Evolutionary conservation across 2,329 filamentous ascomycete genomes (phyloP).

Genomic region (Herpotrichia juniperi): DNA sequence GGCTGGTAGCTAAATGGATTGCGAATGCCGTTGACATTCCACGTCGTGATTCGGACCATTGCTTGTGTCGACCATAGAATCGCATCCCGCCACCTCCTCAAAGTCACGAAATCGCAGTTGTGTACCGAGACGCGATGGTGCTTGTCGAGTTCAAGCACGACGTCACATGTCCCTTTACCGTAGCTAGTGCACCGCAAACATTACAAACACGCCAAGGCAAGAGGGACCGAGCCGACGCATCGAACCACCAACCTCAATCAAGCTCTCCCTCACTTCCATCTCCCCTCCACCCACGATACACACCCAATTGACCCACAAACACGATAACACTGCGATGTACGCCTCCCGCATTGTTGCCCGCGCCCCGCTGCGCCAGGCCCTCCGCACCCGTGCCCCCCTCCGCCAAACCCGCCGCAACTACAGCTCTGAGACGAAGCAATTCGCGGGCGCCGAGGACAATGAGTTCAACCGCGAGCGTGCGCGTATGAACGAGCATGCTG

Average conservation of each 20-base stretch:
- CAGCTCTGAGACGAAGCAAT: slow-evolving; percentile 65
- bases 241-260: slow-evolving; percentile 27
- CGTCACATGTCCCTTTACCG: slow-evolving; percentile 16
- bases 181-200: slow-evolving; percentile 18
- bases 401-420: slow-evolving; percentile 70
- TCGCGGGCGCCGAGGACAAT: slow-evolving; percentile 75
- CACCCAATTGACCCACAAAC: slow-evolving; percentile 37
- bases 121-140: no score
- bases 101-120: no score
- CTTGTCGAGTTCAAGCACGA: slow-evolving; percentile 13
- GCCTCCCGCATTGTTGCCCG: slow-evolving; percentile 39
- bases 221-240: no score
- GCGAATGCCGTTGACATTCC: slow-evolving; percentile 62
- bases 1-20: slow-evolving; percentile 61
- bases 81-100: background rate
- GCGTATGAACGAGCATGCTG: slow-evolving; percentile 90
- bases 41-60: slow-evolving; percentile 78
- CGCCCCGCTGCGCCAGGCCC: slow-evolving; percentile 63
- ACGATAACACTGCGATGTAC: slow-evolving; percentile 38
- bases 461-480: slow-evolving; percentile 91
- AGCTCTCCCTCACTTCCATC: slow-evolving; percentile 7
- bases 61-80: slow-evolving; percentile 27
- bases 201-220: slow-evolving; percentile 32
- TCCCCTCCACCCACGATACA: slow-evolving; percentile 14
- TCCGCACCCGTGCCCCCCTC: slow-evolving; percentile 57